Evolutionary conservation across 306 rosid species (phyloP), one percentile per base, ranked within the genome.

Genomic region (Biancaea sappan): DNA sequence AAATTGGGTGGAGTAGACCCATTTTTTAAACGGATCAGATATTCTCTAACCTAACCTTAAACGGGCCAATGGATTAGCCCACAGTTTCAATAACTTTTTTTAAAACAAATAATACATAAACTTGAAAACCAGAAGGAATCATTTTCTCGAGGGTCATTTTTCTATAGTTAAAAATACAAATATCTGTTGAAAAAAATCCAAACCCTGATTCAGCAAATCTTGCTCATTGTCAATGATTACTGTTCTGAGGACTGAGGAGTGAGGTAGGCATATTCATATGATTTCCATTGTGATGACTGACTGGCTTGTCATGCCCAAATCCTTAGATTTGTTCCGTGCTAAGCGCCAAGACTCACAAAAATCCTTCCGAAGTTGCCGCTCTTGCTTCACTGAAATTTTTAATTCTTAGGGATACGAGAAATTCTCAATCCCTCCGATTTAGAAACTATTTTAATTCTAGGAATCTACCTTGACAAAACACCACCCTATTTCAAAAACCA

Each of bases 261-360:
- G n/a, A n/a, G n/a, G n/a, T n/a, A n/a, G 34, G 15, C 72, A 53
- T 24, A 54, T 66, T 13, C 32, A 31, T 26, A 79, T 69, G 29
- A 63, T 78, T 57, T 78, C 72, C 59, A 84, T 63, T 38, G 40
- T 40, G 79, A 64, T 74, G 71, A 70, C 81, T 82, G 84, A 76
- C 81, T 26, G 73, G 51, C 73, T 38, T 64, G 21, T 80, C 84
- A 84, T 88, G 90, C 91, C 81, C 73, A 82, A 87, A 91, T 86
- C 95, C 88, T 51, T 81, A 67, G 91, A 88, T 88, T 81, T 81
- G 60, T 83, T 88, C 75, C n/a, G n/a, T 70, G 84, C 48, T 35
- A 1, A 51, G 69, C 59, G 59, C 65, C 24, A 34, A 40, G 41
- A 72, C 31, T 64, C 21, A 37, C 51, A 68, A 74, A 80, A 77